A percentile compares a stretch with the other conserved stretches of the same genome.
phyloP scores from a whole-genome alignment of 306 rosid species.

The Sophora flavescens region DNA sequence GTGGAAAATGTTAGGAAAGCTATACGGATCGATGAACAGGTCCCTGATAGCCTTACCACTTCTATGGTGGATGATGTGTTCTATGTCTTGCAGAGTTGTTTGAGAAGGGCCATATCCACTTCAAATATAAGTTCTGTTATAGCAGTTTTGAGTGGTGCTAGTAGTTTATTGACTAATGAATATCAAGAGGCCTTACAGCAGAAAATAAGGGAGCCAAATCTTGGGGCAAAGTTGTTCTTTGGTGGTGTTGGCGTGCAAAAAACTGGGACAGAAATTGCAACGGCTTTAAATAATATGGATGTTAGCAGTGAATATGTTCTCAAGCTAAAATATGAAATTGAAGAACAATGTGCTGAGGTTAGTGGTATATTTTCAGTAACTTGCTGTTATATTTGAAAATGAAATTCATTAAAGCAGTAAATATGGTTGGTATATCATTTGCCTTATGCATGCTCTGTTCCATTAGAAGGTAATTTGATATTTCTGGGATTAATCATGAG shows the following conservation, averaged over 20 bases:
- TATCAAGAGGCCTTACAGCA: slow-evolving; percentile 89
- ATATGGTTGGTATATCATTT: slow-evolving; percentile 9
- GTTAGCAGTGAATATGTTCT: slow-evolving; percentile 89
- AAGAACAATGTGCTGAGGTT: slow-evolving; percentile 96
- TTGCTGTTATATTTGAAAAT: slow-evolving; percentile 10
- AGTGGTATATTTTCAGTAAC: slow-evolving; percentile 44
- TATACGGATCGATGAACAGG: slow-evolving; percentile 83
- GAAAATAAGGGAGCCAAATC: slow-evolving; percentile 88
- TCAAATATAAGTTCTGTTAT: slow-evolving; percentile 89
- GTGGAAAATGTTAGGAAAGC: slow-evolving; percentile 98
- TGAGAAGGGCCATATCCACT: slow-evolving; percentile 86
- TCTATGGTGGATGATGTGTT: slow-evolving; percentile 98
- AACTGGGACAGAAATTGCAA: slow-evolving; percentile 88
- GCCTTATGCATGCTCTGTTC: neutral
- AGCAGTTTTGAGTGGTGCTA: slow-evolving; percentile 86
- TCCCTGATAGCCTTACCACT: slow-evolving; percentile 88
- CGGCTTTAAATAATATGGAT: slow-evolving; percentile 89
- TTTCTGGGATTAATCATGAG: slow-evolving; percentile 17
- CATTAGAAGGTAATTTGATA: neutral
- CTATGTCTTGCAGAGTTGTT: slow-evolving; percentile 92
- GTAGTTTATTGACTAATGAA: slow-evolving; percentile 87
- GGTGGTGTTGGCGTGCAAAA: slow-evolving; percentile 93
- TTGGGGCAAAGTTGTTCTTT: slow-evolving; percentile 89
- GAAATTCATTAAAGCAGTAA: slow-evolving; percentile 5
- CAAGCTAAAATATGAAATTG: slow-evolving; percentile 89